These are phyloP conservation scores for Solanum raphanifolium DNA, from an alignment of 257 asterid species.

Conservation along the genomic window DNA sequence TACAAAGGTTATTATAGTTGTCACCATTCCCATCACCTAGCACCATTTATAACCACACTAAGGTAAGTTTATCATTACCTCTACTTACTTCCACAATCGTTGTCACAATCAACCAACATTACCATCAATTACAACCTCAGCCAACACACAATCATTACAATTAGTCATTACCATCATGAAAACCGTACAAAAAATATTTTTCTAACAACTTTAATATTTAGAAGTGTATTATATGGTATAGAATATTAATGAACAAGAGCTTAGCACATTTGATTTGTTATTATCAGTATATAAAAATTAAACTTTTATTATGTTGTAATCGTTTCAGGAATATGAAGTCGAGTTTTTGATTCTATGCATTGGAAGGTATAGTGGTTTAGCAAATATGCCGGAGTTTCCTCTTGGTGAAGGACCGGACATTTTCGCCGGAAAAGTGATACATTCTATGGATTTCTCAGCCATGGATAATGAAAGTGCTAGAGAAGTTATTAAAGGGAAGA, in stretches of 20 bases:
- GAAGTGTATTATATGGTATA: too few relatives aligned
- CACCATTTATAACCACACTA: background rate
- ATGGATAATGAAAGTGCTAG: constrained; percentile 42
- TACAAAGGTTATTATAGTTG: background rate
- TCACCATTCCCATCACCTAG: background rate
- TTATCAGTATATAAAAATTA: background rate
- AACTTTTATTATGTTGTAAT: background rate
- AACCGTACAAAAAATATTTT: too few relatives aligned
- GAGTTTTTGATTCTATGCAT: constrained; percentile 50
- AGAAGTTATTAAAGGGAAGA: constrained; percentile 43
- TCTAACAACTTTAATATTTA: too few relatives aligned
- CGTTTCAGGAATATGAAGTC: constrained; percentile 33
- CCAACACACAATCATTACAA: too few relatives aligned
- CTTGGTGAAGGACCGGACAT: constrained; percentile 37
- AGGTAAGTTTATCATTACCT: background rate
- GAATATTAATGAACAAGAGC: too few relatives aligned
- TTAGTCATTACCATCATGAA: background rate
- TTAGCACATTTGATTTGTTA: too few relatives aligned
- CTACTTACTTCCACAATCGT: background rate
- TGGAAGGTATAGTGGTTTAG: constrained; percentile 66
- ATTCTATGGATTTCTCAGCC: constrained; percentile 43
- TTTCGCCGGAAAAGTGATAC: constrained; percentile 49
- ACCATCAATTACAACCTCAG: too few relatives aligned
- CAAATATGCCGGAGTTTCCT: constrained; percentile 43
- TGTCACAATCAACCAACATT: background rate